Base-by-base conservation (phyloP, 129 eudicot species). In the Chrysanthemum seticuspe region DNA sequence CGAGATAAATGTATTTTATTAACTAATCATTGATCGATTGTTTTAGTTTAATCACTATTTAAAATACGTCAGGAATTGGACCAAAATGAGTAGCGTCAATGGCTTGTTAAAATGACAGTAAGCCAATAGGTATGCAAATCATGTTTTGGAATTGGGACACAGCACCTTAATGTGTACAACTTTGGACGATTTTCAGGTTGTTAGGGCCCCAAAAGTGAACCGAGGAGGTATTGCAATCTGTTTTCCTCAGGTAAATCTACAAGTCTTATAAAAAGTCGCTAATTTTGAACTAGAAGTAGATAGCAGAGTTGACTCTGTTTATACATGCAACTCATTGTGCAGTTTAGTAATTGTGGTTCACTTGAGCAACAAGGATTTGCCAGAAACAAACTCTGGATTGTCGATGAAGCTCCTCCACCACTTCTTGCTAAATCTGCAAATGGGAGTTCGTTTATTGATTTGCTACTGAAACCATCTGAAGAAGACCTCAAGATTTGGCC, bases 151-250 rank as follows among this genome's bases (percentile, higher is more conserved):
- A 40, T 40, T 40, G 47, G 47, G 47, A 40, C 47, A 40, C 10
- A 6, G 1, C 2, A 40, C 47, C 47, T 40, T 40, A 40, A 40
- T 40, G 47, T 40, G 47, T 40, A 40, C 47, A 40, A 7, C 47
- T 40, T 40, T 40, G 10, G 47, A 7, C 47, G 47, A 40, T 40
- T 40, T 40, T 40, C 47, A 40, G 47, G 47, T 40, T 40, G 47
- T 87, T 56, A 89, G 79, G 81, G 63, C 88, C 70, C 85, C 89
- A 13, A 89, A 87, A 67, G 89, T 91, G 47, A 87, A 80, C 82
- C 86, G 96, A 70, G 98, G 98, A 77, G 98, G 96, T 23, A 89
- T 89, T 34, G 83, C 98, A 10, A 76, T 87, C 40, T 92, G 98
- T 78, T 89, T 89, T 68, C 91, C 98, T 10, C 85, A 92, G 98